Evolutionary conservation across 2,329 filamentous ascomycete species (phyloP).

Genomic region (Aspergillus brasiliensis): DNA sequence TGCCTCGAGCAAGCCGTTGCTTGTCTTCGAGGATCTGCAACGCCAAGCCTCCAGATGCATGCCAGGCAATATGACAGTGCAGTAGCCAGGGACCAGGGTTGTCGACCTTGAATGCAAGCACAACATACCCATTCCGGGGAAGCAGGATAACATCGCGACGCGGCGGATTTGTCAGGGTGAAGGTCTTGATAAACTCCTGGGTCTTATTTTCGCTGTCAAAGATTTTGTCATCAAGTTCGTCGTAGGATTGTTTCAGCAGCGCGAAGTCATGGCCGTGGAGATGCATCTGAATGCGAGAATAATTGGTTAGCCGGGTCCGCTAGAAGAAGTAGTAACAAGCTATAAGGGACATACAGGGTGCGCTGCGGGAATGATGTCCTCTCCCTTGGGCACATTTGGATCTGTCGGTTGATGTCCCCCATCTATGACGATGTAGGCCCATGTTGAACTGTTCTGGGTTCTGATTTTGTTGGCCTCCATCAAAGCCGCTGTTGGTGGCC

Average conservation of each 20-base stretch:
- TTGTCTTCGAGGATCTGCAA: constrained; percentile 8
- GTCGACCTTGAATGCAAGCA: constrained; percentile 9
- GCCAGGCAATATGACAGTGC: constrained; percentile 11
- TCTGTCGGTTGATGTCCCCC: not conserved
- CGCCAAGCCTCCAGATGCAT: not conserved
- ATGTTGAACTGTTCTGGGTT: not conserved
- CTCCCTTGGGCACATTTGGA: not conserved
- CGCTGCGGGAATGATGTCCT: not conserved
- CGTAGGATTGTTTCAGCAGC: not conserved
- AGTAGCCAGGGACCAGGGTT: constrained; percentile 12
- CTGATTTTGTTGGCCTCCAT: not conserved
- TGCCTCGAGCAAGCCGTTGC: not conserved
- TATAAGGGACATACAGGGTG: not conserved
- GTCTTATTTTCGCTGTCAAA: not conserved
- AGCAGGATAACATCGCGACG: constrained; percentile 4
- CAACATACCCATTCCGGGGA: not conserved
- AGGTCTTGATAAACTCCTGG: not conserved
- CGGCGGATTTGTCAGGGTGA: not conserved
- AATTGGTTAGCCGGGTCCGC: too few species aligned
- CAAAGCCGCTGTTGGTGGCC: not conserved
- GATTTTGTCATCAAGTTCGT: not conserved
- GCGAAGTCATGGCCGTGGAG: not conserved
- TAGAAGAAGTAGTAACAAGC: too few species aligned
- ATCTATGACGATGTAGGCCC: not conserved
- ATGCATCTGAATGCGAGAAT: not conserved